Percentiles rank a stretch among this genome's conserved stretches.
These are phyloP conservation scores for Diospyros kaki DNA, from an alignment of 148 eudicot genomes.

Conservation along the genomic window DNA sequence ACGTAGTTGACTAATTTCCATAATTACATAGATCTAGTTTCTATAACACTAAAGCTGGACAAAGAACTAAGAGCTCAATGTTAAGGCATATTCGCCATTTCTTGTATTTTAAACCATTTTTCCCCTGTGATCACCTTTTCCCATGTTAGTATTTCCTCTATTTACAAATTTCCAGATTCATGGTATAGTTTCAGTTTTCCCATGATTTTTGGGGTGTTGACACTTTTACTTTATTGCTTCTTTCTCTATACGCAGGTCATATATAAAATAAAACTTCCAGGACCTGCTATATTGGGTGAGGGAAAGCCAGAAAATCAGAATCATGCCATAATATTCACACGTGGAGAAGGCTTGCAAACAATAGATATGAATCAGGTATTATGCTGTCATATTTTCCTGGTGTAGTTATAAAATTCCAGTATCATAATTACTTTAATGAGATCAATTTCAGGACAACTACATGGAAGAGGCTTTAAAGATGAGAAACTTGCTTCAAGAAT, in stretches of 20 bases:
- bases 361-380: conserved; percentile 95
- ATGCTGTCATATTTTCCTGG: background rate
- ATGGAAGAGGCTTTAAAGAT: conserved; percentile 99
- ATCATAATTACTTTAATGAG: conserved; percentile 3
- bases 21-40: no score
- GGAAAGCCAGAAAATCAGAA: conserved; percentile 98
- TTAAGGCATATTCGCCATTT: no score
- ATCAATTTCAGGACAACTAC: conserved; percentile 76
- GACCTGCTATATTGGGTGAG: conserved; percentile 87
- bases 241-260: conserved; percentile 46
- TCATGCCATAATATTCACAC: conserved; percentile 93
- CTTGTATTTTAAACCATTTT: no score
- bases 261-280: conserved; percentile 84
- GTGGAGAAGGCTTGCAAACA: conserved; percentile 94
- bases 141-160: no score
- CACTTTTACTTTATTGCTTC: conserved; percentile 1
- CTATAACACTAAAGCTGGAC: no score
- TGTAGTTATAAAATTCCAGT: background rate
- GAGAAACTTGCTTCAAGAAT: conserved; percentile 98
- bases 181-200: no score
- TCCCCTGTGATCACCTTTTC: no score
- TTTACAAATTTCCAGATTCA: no score
- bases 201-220: no score
- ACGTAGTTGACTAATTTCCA: no score
- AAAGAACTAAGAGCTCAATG: no score